phyloP scores from a whole-genome alignment of 306 rosid species.

The Vigna mungo region DNA sequence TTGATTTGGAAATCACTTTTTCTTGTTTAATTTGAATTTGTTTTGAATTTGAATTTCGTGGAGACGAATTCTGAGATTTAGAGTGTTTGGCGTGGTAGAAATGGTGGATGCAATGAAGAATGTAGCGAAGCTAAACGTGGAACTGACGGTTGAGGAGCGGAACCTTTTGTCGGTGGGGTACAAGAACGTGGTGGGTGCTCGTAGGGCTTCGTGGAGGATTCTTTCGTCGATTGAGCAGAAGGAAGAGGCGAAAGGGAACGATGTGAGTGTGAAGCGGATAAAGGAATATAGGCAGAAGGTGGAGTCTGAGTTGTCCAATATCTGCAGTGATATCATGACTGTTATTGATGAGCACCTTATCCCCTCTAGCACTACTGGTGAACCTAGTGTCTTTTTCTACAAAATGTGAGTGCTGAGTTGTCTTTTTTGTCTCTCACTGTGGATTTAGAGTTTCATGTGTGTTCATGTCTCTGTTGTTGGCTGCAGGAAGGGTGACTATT shows the following conservation, averaged over 20 bases:
- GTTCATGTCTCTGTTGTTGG: slow-evolving; percentile 1
- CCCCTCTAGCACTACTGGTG: slow-evolving; percentile 53
- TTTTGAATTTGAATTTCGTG: not conserved
- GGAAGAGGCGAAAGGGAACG: slow-evolving; percentile 65
- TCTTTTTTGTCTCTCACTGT: not conserved
- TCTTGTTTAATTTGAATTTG: slow-evolving; percentile 9
- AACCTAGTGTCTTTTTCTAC: slow-evolving; percentile 62
- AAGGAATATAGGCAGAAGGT: slow-evolving; percentile 60
- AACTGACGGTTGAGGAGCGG: slow-evolving; percentile 64
- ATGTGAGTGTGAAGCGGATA: slow-evolving; percentile 55
- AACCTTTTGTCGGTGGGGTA: slow-evolving; percentile 67
- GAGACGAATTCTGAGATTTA: not conserved
- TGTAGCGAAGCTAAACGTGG: slow-evolving; percentile 67
- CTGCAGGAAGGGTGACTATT: slow-evolving; percentile 72
- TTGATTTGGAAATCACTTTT: not conserved
- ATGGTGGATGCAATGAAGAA: slow-evolving; percentile 73
- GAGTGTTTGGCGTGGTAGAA: slow-evolving; percentile 42
- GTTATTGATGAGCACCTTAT: slow-evolving; percentile 66
- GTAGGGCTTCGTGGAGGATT: slow-evolving; percentile 74
- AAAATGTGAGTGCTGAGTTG: slow-evolving; percentile 45
- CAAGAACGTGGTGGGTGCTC: slow-evolving; percentile 67
- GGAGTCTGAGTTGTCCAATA: slow-evolving; percentile 59
- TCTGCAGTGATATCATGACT: slow-evolving; percentile 62
- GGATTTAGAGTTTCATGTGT: slow-evolving; percentile 6
- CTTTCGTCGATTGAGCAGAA: slow-evolving; percentile 65